Percentiles rank a stretch among this genome's conserved stretches.
Evolutionary conservation across 1,284 basidiomycete genomes (phyloP).

Genomic region (Xerocomus amazonicus): DNA sequence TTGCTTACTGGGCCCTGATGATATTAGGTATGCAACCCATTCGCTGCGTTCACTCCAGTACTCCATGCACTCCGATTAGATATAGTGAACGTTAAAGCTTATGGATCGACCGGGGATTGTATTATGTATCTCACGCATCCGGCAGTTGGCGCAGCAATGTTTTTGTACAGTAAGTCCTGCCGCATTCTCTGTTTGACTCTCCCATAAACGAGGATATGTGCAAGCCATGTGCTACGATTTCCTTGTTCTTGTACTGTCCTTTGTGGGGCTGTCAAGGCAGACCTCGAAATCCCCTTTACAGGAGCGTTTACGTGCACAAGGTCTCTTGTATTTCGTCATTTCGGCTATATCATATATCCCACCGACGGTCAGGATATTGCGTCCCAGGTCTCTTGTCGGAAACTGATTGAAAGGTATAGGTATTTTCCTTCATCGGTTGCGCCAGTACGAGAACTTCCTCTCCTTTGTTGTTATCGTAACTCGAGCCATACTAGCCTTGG

Average conservation of each 20-base stretch:
- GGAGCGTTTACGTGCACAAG: constrained; percentile 16
- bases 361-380: constrained; percentile 14
- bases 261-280: constrained; percentile 13
- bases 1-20: constrained; percentile 22
- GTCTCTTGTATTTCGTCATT: constrained; percentile 21
- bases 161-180: constrained; percentile 16
- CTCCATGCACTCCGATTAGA: constrained; percentile 6
- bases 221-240: constrained; percentile 22
- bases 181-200: background rate
- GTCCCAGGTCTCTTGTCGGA: background rate
- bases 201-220: background rate
- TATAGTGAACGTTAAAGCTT: background rate
- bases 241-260: constrained; percentile 16
- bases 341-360: constrained; percentile 7
- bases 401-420: constrained; percentile 4
- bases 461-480: background rate
- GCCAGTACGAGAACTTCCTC: constrained; percentile 5
- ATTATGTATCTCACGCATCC: background rate
- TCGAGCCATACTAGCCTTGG: constrained; percentile 7
- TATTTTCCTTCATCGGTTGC: constrained; percentile 7
- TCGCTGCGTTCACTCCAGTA: background rate
- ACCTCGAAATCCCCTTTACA: constrained; percentile 12
- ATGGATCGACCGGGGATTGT: constrained; percentile 6
- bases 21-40: constrained; percentile 8
- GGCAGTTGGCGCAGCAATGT: background rate